Percentiles rank a stretch among this genome's conserved stretches.
Evolutionary conservation across 441 rosid genomes (phyloP).

Genomic region (Cnidoscolus chayamansa): DNA sequence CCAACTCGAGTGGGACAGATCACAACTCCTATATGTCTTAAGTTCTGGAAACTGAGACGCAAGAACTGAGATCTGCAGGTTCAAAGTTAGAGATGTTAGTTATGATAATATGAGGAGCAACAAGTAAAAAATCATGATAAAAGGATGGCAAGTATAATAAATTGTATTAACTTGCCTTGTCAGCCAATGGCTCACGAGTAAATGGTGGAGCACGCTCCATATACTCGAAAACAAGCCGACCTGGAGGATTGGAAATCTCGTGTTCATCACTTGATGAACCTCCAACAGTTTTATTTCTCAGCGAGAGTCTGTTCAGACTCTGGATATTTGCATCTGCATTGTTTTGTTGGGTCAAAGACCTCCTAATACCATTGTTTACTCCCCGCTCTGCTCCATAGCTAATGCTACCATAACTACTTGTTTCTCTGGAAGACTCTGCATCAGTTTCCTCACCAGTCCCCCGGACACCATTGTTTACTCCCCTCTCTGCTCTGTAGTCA

Average conservation of each 20-base stretch:
- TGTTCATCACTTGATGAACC: conserved; percentile 72
- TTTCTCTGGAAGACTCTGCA: conserved; percentile 66
- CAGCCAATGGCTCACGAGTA: conserved; percentile 73
- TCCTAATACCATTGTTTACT: conserved; percentile 30
- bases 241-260: conserved; percentile 47
- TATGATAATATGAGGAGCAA: neutral
- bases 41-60: conserved; percentile 69
- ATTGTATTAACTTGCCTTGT: conserved; percentile 52
- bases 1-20: conserved; percentile 82
- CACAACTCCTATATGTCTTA: conserved; percentile 70
- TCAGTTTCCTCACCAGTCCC: conserved; percentile 71
- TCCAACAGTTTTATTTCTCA: conserved; percentile 43
- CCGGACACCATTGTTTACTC: conserved; percentile 29
- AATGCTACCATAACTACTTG: conserved; percentile 71
- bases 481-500: conserved; percentile 44
- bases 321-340: conserved; percentile 35
- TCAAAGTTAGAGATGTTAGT: neutral
- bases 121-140: neutral
- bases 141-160: neutral
- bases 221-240: conserved; percentile 64
- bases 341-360: conserved; percentile 34
- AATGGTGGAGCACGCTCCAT: conserved; percentile 69
- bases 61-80: conserved; percentile 55
- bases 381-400: conserved; percentile 42
- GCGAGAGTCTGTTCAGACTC: conserved; percentile 43